These are phyloP conservation scores for Oryza officinalis DNA, from an alignment of 176 grass and related monocot genomes.

Conservation along the genomic window DNA sequence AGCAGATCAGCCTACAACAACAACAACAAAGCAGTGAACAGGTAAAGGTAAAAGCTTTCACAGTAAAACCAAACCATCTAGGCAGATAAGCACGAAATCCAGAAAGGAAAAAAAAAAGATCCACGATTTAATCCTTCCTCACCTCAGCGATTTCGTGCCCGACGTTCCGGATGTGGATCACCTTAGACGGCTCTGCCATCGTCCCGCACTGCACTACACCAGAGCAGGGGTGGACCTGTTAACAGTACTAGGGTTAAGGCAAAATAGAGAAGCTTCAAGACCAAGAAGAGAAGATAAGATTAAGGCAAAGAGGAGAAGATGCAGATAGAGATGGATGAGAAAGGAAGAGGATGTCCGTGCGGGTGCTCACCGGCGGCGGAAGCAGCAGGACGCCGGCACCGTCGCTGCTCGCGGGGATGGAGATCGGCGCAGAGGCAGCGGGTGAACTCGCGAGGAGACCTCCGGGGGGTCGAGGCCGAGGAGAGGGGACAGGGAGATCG, in stretches of 20 bases:
- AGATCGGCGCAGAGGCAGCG: neutral
- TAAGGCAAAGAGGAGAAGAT: neutral
- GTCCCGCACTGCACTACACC: slow-evolving; percentile 32
- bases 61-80: neutral
- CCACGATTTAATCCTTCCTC: slow-evolving; percentile 14
- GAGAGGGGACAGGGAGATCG: neutral
- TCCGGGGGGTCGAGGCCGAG: neutral
- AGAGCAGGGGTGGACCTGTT: neutral
- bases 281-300: neutral
- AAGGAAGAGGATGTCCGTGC: neutral
- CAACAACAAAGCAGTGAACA: slow-evolving; percentile 3
- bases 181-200: slow-evolving; percentile 96
- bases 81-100: neutral
- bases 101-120: slow-evolving; percentile 19
- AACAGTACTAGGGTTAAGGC: neutral
- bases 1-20: slow-evolving; percentile 70
- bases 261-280: neutral
- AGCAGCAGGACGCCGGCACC: neutral
- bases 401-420: neutral
- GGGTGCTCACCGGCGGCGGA: neutral
- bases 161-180: slow-evolving; percentile 95
- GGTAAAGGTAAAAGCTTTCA: neutral
- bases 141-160: slow-evolving; percentile 96
- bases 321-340: neutral
- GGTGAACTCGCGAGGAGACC: neutral